Base-by-base conservation (phyloP, 179 eudicot species). In the Amaranthus tricolor region DNA sequence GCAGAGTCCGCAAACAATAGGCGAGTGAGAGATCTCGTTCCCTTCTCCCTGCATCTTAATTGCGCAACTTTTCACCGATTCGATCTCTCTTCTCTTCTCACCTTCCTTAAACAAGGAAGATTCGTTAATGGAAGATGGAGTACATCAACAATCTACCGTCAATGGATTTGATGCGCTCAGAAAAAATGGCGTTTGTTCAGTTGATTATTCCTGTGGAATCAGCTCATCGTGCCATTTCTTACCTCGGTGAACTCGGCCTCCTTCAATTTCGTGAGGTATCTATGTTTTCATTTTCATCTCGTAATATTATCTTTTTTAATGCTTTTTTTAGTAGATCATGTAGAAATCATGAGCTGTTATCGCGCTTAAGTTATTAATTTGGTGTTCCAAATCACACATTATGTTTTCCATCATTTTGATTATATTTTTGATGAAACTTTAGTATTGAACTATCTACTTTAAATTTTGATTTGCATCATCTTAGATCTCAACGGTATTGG, bases 121-220 rank as follows among this genome's bases (percentile, higher is more conserved):
- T 54, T 52, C 85, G 81, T 86, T 60, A 60, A 86, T 79, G 86
- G 87, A 85, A 82, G 80, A 90, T 88, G 97, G 89, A 88, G 87
- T 87, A 80, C 84, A 72, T 92, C 56, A 86, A 87, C 80, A 87
- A 83, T 58, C 71, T 90, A 82, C 91, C 97, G n/a, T 58, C 77
- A 12, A 89, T 93, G 97, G 98, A 94, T 90, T 89, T 94, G 84
- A 88, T 94, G 96, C 89, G 97, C 71, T 94, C 98, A 44, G 98
- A 94, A 88, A 88, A 87, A 84, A 94, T 94, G 98, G 68, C 88
- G 7, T 82, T 77, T 66, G 88, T 89, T 62, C 98, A 92, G 84
- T 88, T 94, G 47, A 94, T 94, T 20, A 89, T 92, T 20, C 98
- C 98, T 1, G 89, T 86, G 68, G 98, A 94, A 80, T 88, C 98